Percentiles rank a stretch among this genome's conserved stretches.
Evolutionary conservation across 345 rosid species (phyloP).

Genomic region (Lumnitzera racemosa): DNA sequence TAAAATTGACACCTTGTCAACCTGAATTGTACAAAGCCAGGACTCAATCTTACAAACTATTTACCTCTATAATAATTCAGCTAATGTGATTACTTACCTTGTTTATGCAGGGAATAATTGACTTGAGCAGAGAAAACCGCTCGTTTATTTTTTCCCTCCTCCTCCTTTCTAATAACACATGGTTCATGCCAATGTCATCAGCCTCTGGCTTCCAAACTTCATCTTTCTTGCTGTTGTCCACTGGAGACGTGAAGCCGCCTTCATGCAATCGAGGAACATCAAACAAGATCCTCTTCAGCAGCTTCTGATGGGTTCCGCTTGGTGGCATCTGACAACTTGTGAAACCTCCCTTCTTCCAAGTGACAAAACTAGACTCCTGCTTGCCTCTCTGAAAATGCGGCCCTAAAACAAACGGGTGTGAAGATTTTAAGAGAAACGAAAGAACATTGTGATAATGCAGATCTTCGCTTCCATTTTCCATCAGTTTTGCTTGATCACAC

Average conservation of each 20-base stretch:
- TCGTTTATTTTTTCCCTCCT: conserved; percentile 48
- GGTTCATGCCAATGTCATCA: conserved; percentile 42
- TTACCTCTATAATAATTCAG: not conserved
- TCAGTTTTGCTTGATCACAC: conserved; percentile 25
- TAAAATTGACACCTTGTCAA: conserved; percentile 68
- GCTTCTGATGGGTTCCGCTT: conserved; percentile 32
- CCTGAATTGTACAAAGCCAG: conserved; percentile 29
- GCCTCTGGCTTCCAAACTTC: conserved; percentile 43
- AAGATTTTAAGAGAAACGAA: conserved; percentile 50
- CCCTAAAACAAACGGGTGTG: conserved; percentile 52
- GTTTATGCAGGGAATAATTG: conserved; percentile 59
- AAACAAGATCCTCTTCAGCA: conserved; percentile 66
- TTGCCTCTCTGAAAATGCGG: conserved; percentile 37
- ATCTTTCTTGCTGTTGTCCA: conserved; percentile 19
- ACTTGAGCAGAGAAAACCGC: conserved; percentile 48
- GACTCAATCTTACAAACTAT: not conserved
- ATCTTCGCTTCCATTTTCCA: conserved; percentile 35
- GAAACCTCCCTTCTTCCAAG: conserved; percentile 45
- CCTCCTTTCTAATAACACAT: conserved; percentile 39
- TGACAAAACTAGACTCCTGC: conserved; percentile 50
- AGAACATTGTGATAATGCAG: conserved; percentile 69
- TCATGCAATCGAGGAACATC: conserved; percentile 64
- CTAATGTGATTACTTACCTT: conserved; percentile 37
- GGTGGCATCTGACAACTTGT: conserved; percentile 14
- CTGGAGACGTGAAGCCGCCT: conserved; percentile 26